Evolutionary conservation across 306 rosid species (phyloP), one percentile per base, ranked within the genome.

Genomic region (Rubus parviflorus): DNA sequence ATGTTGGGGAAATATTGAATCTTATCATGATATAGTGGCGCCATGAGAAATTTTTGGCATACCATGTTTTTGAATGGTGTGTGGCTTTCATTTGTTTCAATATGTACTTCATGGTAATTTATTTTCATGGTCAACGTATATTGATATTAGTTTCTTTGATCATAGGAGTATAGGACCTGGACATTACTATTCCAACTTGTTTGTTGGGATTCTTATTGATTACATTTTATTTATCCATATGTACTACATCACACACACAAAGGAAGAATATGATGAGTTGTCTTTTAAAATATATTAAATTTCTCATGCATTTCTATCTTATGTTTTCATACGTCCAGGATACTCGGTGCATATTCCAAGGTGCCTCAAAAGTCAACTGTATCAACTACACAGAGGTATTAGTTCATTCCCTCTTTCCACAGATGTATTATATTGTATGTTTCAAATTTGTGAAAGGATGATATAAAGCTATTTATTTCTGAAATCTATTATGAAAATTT

Each of bases 311-410:
- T 25, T 60, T 60, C 8, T 20, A 22, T 56, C 67, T 22, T 54
- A 4, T 42, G 47, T 57, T 52, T 14, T 20, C 35, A 8, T 3
- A 23, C 41, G 23, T 74, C 30, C 60, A 94, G 98, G 87, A 92
- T 90, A 80, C 92, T 94, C 51, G 80, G 78, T 86, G 93, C 92
- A 16, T 88, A 87, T 82, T 84, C 96, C 57, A 94, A 90, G 91
- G 83, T 86, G 76, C 88, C 92, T 85, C 78, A 87, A 72, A 85
- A 80, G 80, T 79, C 94, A 22, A 83, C 72, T 80, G 79, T 83
- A 48, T 77, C 96, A 79, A 74, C 88, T 42, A 69, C 67, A 83
- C 80, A 84, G 79, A 90, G 94, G 98, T 94, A 47, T 73, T 74
- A 25, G 11, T 60, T 73, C 68, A 56, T 72, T 38, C 74, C 62